A percentile compares a stretch with the other conserved stretches of the same genome.
These are phyloP conservation scores for Lathyrus sativus DNA, from an alignment of 306 rosid species.

Conservation along the genomic window DNA sequence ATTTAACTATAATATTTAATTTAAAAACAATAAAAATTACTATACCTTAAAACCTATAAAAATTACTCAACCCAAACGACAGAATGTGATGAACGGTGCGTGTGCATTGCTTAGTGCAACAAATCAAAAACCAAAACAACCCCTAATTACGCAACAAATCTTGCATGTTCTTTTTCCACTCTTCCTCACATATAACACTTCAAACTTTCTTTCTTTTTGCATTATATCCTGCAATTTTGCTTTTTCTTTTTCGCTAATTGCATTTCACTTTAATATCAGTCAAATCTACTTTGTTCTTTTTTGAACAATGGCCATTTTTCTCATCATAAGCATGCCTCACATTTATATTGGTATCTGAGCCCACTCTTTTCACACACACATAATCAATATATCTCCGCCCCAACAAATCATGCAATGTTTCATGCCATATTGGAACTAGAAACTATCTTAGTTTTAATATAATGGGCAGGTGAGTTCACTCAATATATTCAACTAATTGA, in stretches of 20 bases:
- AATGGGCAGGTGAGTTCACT: slow-evolving; percentile 13
- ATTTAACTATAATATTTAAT: too few relatives aligned
- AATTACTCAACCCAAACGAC: too few relatives aligned
- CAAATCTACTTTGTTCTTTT: slow-evolving; percentile 48
- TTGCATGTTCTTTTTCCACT: slow-evolving; percentile 28
- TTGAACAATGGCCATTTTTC: slow-evolving; percentile 31
- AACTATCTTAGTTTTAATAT: slow-evolving; percentile 12
- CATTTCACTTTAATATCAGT: slow-evolving; percentile 48
- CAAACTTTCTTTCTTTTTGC: slow-evolving; percentile 24
- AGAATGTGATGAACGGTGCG: too few relatives aligned
- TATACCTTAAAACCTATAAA: too few relatives aligned
- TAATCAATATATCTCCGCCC: neutral
- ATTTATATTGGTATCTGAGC: slow-evolving; percentile 34
- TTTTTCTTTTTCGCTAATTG: slow-evolving; percentile 39
- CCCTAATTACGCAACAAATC: slow-evolving; percentile 40
- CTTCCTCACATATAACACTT: slow-evolving; percentile 26
- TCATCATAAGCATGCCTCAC: slow-evolving; percentile 43
- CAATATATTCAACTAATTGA: slow-evolving; percentile 18
- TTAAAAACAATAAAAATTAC: too few relatives aligned
- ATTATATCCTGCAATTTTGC: slow-evolving; percentile 39
- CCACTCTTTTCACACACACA: slow-evolving; percentile 2
- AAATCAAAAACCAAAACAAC: neutral
- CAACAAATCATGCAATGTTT: slow-evolving; percentile 30
- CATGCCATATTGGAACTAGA: neutral
- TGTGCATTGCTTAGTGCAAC: too few relatives aligned